Evolutionary conservation across 2,329 filamentous ascomycete genomes (phyloP).

Genomic region (Cladosporium sp.): DNA sequence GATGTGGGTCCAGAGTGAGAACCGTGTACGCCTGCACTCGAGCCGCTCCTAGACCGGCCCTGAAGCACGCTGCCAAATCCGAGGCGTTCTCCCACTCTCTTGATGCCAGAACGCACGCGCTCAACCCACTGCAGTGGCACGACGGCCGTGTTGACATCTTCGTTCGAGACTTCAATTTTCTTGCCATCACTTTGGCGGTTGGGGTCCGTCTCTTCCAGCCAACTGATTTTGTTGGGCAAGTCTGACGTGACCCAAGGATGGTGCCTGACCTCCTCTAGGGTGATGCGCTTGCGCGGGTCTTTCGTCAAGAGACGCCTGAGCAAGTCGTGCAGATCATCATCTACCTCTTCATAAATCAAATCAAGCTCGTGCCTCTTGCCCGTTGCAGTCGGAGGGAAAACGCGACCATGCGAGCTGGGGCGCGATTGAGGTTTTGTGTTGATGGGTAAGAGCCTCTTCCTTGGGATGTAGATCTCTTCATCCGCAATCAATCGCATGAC

Average conservation of each 20-base stretch:
- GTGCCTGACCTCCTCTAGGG: conserved; percentile 85
- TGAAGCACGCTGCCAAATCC: conserved; percentile 36
- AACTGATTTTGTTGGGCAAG: conserved; percentile 67
- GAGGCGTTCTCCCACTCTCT: conserved; percentile 45
- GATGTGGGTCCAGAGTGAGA: conserved; percentile 51
- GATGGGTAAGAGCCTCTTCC: conserved; percentile 72
- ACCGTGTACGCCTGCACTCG: conserved; percentile 35
- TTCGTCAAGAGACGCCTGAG: conserved; percentile 77
- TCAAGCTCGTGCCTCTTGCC: conserved; percentile 74
- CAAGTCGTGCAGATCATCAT: conserved; percentile 74
- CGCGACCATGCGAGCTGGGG: conserved; percentile 43
- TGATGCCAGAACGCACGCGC: conserved; percentile 72
- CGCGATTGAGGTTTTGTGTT: conserved; percentile 44
- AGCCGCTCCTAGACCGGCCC: conserved; percentile 45
- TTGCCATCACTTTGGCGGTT: conserved; percentile 71
- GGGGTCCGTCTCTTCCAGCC: conserved; percentile 95
- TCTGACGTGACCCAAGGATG: conserved; percentile 87
- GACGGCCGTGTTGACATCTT: conserved; percentile 85
- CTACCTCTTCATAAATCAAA: conserved; percentile 79
- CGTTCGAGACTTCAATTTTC: conserved; percentile 87
- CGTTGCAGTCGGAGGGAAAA: conserved; percentile 44
- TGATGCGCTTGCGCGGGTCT: conserved; percentile 83
- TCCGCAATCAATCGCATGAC: conserved; percentile 91
- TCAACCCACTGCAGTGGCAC: conserved; percentile 85
- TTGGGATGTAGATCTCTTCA: conserved; percentile 86